Evolutionary conservation across 208 protist species (phyloP), one percentile per base, ranked within the genome.

Genomic region (Acanthamoeba polyphaga): DNA sequence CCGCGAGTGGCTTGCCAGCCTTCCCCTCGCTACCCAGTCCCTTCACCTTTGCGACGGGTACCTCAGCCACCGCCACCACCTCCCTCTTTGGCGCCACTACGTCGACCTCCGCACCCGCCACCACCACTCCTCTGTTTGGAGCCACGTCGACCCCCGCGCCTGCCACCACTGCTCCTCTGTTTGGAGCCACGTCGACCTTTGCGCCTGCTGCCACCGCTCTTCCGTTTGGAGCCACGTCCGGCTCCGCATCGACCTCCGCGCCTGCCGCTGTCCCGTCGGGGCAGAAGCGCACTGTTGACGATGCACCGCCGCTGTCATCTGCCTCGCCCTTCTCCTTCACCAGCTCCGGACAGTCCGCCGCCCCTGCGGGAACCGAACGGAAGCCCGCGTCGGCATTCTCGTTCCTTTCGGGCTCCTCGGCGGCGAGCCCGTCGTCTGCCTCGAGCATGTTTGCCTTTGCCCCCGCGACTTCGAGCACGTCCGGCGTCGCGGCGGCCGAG

Each of bases 401-500:
- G 5, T 70, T 70, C 72, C 72, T 82, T 17, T 82, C 72, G 72
- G 43, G 32, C 22, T 24, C 72, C 29, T 82, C 64, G 64, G 27
- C 29, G 13, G 19, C 72, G 7, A 62, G 58, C 43, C 34, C 72
- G 1, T 82, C 72, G 12, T 82, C 72, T 27, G 72, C 72, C 13
- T 49, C 72, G 22, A 82, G 72, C 72, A 13, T 82, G 38, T 82
- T 82, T 49, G n/a, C 72, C 43, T 82, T 82, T 27, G 34, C 38
- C 15, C 34, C 32, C 15, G 27, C 64, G 27, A 32, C 64, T 34
- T 27, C 64, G 58, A 62, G 4, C 58, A 27, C 58, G 58, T 62
- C 58, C 7, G 58, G 19, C 22, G 58, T 62, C 58, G 58, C 22
- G 7, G 19, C 58, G 58, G 58, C 58, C 58, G 58, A 62, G 58